Conservation (phyloP, 305 asterid genomes). For the Coffea humblotiana region DNA sequence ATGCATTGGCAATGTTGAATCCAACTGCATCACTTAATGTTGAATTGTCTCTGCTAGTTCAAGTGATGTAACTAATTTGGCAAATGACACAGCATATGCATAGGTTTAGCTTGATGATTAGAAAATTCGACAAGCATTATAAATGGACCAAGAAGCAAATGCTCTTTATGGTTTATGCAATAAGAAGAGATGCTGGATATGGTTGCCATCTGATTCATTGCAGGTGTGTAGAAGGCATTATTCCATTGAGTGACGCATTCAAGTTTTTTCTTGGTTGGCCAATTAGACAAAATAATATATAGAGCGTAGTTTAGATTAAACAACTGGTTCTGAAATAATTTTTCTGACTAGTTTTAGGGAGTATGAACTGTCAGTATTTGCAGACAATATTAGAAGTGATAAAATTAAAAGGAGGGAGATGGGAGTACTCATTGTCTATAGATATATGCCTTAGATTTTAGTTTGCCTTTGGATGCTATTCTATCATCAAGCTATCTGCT, state of each 20-base stretch:
- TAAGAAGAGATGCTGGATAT: conserved; percentile 69
- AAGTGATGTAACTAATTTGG: conserved; percentile 23
- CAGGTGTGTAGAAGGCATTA: conserved; percentile 65
- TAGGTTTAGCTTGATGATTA: conserved; percentile 64
- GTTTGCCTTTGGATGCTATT: no score
- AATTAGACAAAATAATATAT: neutral
- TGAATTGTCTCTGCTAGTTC: conserved; percentile 58
- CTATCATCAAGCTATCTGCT: no score
- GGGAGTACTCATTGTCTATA: no score
- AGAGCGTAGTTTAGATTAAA: neutral
- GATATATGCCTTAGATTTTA: no score
- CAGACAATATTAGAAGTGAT: neutral
- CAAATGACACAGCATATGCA: conserved; percentile 58
- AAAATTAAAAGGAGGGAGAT: no score
- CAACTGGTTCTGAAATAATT: no score
- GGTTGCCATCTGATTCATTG: conserved; percentile 63
- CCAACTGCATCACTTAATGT: conserved; percentile 62
- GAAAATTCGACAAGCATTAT: conserved; percentile 63
- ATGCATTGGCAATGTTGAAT: conserved; percentile 58
- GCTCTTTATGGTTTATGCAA: conserved; percentile 41
- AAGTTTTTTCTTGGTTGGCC: conserved; percentile 53
- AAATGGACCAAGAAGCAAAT: conserved; percentile 59
- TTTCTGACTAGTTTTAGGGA: no score
- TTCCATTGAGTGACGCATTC: conserved; percentile 58
- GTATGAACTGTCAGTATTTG: neutral